phyloP scores from a whole-genome alignment of 805 yeast species.

The Yamadazyma takamatsuzukensis region DNA sequence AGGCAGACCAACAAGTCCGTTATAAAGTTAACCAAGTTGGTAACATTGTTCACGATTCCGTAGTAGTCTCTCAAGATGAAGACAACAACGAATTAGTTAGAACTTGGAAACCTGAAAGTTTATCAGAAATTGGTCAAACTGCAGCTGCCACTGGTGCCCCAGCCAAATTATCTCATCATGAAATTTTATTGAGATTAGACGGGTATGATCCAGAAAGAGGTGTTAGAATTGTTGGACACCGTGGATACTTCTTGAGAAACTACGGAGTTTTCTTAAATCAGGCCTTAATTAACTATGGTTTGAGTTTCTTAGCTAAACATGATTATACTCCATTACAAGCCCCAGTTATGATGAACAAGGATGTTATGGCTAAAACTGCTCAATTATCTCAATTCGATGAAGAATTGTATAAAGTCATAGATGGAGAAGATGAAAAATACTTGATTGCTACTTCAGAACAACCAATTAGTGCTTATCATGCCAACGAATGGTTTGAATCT shows the following conservation, averaged over 20 bases:
- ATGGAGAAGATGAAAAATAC: slow-evolving; percentile 97
- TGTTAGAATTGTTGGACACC: slow-evolving; percentile 94
- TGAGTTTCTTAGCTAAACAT: slow-evolving; percentile 71
- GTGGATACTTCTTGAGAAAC: slow-evolving; percentile 94
- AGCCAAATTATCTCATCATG: slow-evolving; percentile 90
- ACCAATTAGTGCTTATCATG: slow-evolving; percentile 97
- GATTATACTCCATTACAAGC: slow-evolving; percentile 93
- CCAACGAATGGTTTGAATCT: slow-evolving; percentile 97
- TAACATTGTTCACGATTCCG: slow-evolving; percentile 90
- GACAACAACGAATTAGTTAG: slow-evolving; percentile 85
- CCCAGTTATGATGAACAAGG: slow-evolving; percentile 99
- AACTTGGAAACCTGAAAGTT: slow-evolving; percentile 81
- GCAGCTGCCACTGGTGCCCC: slow-evolving; percentile 77
- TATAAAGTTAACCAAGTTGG: slow-evolving; percentile 87
- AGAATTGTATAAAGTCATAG: slow-evolving; percentile 93
- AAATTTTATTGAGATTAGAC: slow-evolving; percentile 86
- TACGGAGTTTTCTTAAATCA: slow-evolving; percentile 97
- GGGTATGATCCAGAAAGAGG: slow-evolving; percentile 99
- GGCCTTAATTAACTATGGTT: slow-evolving; percentile 95
- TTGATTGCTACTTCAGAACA: slow-evolving; percentile 98
- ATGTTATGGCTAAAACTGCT: slow-evolving; percentile 98
- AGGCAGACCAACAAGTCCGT: slow-evolving; percentile 71
- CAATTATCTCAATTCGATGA: slow-evolving; percentile 97
- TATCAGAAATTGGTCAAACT: slow-evolving; percentile 52
- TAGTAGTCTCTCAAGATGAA: slow-evolving; percentile 83